phyloP scores from a whole-genome alignment of 1,284 basidiomycete genomes.

The Microbotryomycetes sp. region DNA sequence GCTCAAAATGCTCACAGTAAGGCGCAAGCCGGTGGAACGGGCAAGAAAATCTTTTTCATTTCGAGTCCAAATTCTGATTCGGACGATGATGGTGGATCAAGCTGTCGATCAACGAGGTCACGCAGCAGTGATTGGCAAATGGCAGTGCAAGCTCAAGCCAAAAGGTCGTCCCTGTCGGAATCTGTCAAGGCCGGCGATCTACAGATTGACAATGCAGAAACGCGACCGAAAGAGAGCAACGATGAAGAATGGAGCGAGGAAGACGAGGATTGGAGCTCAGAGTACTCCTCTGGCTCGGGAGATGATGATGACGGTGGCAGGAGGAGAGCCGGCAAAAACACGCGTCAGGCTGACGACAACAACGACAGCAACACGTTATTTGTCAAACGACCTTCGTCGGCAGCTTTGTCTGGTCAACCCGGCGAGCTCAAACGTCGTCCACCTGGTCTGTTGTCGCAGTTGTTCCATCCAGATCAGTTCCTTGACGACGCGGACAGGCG shows the following conservation, averaged over 20 bases:
- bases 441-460: slow-evolving; percentile 30
- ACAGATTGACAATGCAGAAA: not conserved
- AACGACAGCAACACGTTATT: slow-evolving; percentile 6
- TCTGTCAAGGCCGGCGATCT: not conserved
- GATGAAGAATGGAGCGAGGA: slow-evolving; percentile 12
- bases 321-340: not conserved
- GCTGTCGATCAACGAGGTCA: not conserved
- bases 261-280: slow-evolving; percentile 24
- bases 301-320: slow-evolving; percentile 19
- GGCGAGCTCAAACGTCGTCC: slow-evolving; percentile 26
- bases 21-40: not conserved
- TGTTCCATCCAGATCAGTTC: slow-evolving; percentile 32
- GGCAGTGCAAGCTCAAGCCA: not conserved
- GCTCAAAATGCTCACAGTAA: not conserved
- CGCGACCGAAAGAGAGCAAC: slow-evolving; percentile 4
- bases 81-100: slow-evolving; percentile 24
- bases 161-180: not conserved
- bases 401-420: slow-evolving; percentile 12
- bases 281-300: slow-evolving; percentile 35
- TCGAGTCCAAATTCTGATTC: slow-evolving; percentile 31
- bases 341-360: slow-evolving; percentile 1
- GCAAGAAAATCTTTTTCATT: slow-evolving; percentile 37
- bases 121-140: not conserved
- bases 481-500: slow-evolving; percentile 15
- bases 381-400: slow-evolving; percentile 14